phyloP scores from a whole-genome alignment of 1,284 basidiomycete genomes.

The Papiliotrema fonsecae region DNA sequence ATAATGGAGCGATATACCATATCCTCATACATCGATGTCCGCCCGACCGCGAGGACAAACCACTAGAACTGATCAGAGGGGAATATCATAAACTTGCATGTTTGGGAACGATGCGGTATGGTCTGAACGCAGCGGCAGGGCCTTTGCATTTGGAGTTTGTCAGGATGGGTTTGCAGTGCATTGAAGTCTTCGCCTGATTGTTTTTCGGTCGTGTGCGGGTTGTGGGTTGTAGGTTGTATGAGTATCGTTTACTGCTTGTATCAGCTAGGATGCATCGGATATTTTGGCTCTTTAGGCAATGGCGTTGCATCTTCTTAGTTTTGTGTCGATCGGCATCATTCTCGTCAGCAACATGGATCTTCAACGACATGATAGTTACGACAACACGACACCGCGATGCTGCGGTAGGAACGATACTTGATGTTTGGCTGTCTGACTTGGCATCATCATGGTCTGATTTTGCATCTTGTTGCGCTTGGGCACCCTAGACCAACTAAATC shows the following conservation, averaged over 20 bases:
- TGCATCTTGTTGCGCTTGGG: not conserved
- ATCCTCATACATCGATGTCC: slow-evolving; percentile 16
- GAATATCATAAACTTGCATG: slow-evolving; percentile 24
- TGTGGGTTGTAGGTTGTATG: not conserved
- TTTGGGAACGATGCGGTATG: slow-evolving; percentile 19
- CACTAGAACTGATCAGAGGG: slow-evolving; percentile 11
- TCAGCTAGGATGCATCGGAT: too few relatives aligned
- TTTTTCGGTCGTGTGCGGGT: not conserved
- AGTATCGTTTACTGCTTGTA: too few relatives aligned
- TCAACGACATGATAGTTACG: too few relatives aligned
- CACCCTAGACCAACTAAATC: slow-evolving; percentile 53
- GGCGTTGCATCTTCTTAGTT: not conserved
- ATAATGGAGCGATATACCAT: slow-evolving; percentile 22
- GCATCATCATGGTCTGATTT: too few relatives aligned
- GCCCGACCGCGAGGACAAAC: slow-evolving; percentile 11
- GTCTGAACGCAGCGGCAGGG: slow-evolving; percentile 8
- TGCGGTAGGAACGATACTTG: too few relatives aligned
- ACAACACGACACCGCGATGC: too few relatives aligned
- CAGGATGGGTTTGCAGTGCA: slow-evolving; percentile 4
- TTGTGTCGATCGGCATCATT: not conserved
- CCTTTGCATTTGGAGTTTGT: slow-evolving; percentile 18
- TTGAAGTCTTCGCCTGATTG: not conserved
- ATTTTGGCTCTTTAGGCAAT: too few relatives aligned
- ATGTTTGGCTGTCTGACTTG: too few relatives aligned
- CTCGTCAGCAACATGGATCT: too few relatives aligned